Conservation (phyloP, 2,329 filamentous ascomycete species). For the Penicillium griseofulvum region DNA sequence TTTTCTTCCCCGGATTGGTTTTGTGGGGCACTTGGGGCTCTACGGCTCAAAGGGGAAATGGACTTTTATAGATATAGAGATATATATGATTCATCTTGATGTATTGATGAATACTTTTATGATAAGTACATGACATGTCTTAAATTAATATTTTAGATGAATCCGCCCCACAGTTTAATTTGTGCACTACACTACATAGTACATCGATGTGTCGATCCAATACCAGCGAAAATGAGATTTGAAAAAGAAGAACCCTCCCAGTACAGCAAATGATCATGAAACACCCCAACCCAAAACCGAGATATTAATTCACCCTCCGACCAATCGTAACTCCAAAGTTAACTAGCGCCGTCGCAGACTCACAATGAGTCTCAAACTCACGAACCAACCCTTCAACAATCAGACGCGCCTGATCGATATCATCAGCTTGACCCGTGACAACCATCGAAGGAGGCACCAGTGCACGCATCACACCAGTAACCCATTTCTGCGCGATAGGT, state of each 20-base stretch:
- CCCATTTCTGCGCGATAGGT: slow-evolving; percentile 13
- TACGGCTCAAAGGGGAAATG: too few relatives aligned
- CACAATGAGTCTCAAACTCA: slow-evolving; percentile 18
- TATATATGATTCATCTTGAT: too few relatives aligned
- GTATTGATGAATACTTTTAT: too few relatives aligned
- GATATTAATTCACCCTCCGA: slow-evolving; percentile 8
- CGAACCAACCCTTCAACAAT: slow-evolving; percentile 11
- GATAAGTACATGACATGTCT: too few relatives aligned
- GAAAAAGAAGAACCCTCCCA: not conserved
- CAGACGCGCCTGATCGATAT: slow-evolving; percentile 5
- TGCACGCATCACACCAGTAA: slow-evolving; percentile 13
- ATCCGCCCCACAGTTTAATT: not conserved
- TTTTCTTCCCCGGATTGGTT: not conserved
- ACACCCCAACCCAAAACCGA: not conserved
- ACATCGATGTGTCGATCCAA: not conserved
- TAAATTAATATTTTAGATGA: not conserved
- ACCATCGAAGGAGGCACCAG: slow-evolving; percentile 17
- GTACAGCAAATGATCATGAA: not conserved
- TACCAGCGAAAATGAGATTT: too few relatives aligned
- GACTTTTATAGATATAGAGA: too few relatives aligned
- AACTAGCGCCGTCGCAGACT: slow-evolving; percentile 13
- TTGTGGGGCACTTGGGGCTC: not conserved
- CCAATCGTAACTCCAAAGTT: slow-evolving; percentile 20
- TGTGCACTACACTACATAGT: not conserved
- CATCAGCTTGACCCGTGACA: slow-evolving; percentile 4